Evolutionary conservation across 1,139 yeast species (phyloP).

Genomic region (Insectozyma bohioensis): DNA sequence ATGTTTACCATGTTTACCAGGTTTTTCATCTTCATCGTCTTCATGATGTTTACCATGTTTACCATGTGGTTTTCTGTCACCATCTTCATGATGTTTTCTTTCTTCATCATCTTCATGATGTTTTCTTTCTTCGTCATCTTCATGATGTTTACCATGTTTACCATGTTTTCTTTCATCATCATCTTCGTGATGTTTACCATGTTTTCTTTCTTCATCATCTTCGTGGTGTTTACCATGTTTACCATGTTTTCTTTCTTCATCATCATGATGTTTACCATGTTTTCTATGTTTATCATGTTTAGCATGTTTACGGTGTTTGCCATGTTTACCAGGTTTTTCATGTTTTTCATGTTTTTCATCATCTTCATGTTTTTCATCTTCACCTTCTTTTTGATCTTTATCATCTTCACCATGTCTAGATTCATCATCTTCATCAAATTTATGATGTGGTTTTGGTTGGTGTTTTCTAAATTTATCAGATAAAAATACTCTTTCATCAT

Average conservation of each 20-base stretch:
- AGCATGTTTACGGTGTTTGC: no score
- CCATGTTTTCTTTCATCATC: constrained; percentile 2
- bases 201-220: constrained; percentile 2
- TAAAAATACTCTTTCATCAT: constrained; percentile 3
- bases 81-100: constrained; percentile 3
- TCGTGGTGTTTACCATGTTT: constrained; percentile 3
- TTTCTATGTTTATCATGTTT: no score
- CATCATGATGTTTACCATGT: not conserved
- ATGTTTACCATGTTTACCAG: constrained; percentile 4
- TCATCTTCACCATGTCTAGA: constrained; percentile 3
- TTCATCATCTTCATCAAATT: not conserved
- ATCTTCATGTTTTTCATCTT: constrained; percentile 4
- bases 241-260: constrained; percentile 1
- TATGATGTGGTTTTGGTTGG: no score
- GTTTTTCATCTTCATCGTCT: constrained; percentile 2
- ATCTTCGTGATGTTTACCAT: constrained; percentile 3
- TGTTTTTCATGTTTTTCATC: constrained; percentile 6
- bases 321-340: constrained; percentile 1
- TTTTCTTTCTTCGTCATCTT: constrained; percentile 2
- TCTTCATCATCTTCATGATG: constrained; percentile 5
- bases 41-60: constrained; percentile 3
- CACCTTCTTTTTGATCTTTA: constrained; percentile 3
- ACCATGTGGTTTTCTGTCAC: constrained; percentile 1
- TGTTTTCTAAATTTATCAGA: not conserved
- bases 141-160: constrained; percentile 2